phyloP scores from a whole-genome alignment of 306 rosid species.

The Rosa rugosa region DNA sequence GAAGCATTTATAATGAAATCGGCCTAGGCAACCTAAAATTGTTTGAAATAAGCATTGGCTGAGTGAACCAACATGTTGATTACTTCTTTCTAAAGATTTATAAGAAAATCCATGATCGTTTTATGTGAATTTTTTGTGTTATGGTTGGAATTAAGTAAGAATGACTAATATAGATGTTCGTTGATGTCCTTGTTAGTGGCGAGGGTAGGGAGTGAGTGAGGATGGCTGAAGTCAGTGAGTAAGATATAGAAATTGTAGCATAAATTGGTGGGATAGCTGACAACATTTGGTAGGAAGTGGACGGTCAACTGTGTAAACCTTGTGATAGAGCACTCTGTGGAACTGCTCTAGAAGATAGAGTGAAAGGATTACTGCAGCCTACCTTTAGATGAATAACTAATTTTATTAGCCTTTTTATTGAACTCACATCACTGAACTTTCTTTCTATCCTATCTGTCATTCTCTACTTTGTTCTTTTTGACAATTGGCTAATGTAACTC shows the following conservation, averaged over 20 bases:
- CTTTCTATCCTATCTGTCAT: not conserved
- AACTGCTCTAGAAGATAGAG: not conserved
- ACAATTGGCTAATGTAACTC: not conserved
- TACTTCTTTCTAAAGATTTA: not conserved
- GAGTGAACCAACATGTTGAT: not conserved
- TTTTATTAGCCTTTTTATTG: not conserved
- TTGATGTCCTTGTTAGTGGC: not conserved
- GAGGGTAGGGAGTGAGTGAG: not conserved
- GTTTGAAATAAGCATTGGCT: slow-evolving; percentile 15
- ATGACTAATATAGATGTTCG: not conserved
- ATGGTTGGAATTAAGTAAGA: not conserved
- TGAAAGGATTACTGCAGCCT: not conserved
- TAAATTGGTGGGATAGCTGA: slow-evolving; percentile 4
- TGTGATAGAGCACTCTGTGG: not conserved
- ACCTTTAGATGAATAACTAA: not conserved
- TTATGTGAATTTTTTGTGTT: not conserved
- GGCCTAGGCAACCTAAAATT: not conserved
- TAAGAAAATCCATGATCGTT: not conserved
- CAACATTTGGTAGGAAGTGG: not conserved
- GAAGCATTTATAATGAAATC: not conserved
- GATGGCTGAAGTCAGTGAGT: not conserved
- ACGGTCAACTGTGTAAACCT: not conserved
- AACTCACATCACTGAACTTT: not conserved
- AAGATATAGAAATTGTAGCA: not conserved
- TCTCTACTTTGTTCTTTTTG: not conserved